Base-by-base conservation (phyloP, 805 yeast genomes). In the Saccharomycopsis babjevae region DNA sequence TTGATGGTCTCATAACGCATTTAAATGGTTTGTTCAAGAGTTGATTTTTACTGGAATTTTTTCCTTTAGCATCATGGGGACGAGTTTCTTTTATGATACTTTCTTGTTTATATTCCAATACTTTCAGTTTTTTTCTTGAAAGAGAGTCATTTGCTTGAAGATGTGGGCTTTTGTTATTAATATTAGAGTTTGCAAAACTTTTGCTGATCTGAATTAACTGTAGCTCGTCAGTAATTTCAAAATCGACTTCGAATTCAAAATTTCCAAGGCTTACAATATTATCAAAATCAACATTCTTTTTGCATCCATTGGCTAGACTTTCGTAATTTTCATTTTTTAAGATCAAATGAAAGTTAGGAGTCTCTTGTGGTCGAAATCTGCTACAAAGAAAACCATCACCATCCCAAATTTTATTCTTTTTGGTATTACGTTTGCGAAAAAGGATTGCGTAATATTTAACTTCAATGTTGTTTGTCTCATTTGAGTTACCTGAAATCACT, bases 391-490 rank as follows among this genome's bases (percentile, higher is more conserved):
- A 72, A 0, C 97, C 98, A 73, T 94, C 98, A 1, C 96, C 96
- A 60, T 89, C 96, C 99, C 99, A 94, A 0, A 90, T 84, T 70
- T 92, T 92, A 71, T 91, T 84, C 76, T 93, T 90, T 72, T 88
- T 89, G 38, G 74, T 77, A 0, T 93, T 76, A 50, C 78, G 77
- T 70, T 89, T 90, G 39, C 99, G 75, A 79, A 86, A 88, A 65
- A 88, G 79, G 5, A 83, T 82, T 15, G 67, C 65, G 56, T 69
- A 73, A 54, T 54, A 40, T 40, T 52, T 40, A 25, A 46, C 13
- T 8, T 46, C 32, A 28, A 46, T 46, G 2, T 46, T 25, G 16
- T 7, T 7, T 46, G 32, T 22, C 3, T 4, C n/a, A 22, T 22
- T 46, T 11, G 15, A 6, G 10, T 46, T 13, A 25, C 22, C 16